These are phyloP conservation scores for Scopulariopsis brevicaulis DNA, from an alignment of 2,329 filamentous ascomycete genomes.

Conservation along the genomic window DNA sequence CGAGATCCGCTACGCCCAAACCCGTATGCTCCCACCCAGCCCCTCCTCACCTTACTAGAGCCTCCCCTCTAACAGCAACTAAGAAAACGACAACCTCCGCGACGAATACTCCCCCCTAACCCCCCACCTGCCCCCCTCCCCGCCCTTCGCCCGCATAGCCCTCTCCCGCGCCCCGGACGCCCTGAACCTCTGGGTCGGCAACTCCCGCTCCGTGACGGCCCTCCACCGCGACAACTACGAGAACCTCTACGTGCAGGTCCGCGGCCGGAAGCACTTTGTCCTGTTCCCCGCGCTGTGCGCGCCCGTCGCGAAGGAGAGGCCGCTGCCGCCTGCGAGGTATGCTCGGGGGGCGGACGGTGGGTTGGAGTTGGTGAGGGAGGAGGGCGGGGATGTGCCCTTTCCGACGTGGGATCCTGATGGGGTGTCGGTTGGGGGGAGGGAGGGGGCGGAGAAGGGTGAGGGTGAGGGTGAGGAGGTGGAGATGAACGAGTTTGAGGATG, in stretches of 20 bases:
- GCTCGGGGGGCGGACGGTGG: slow-evolving; percentile 21
- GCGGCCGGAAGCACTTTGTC: slow-evolving; percentile 64
- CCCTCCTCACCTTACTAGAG: background rate
- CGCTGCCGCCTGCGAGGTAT: slow-evolving; percentile 49
- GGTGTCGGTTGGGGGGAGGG: slow-evolving; percentile 7
- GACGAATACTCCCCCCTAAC: slow-evolving; percentile 58
- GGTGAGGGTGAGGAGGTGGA: slow-evolving; percentile 55
- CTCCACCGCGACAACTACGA: slow-evolving; percentile 79
- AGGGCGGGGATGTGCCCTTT: slow-evolving; percentile 42
- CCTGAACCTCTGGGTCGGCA: slow-evolving; percentile 75
- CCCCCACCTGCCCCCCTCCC: slow-evolving; percentile 47
- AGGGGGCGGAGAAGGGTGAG: slow-evolving; percentile 9
- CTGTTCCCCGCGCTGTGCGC: slow-evolving; percentile 62
- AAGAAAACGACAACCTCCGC: slow-evolving; percentile 72
- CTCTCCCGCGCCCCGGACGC: slow-evolving; percentile 58
- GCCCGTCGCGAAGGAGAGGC: slow-evolving; percentile 55
- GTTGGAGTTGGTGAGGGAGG: slow-evolving; percentile 7
- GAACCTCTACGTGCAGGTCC: slow-evolving; percentile 70
- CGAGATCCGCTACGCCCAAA: slow-evolving; percentile 64
- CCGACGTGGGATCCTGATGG: slow-evolving; percentile 58
- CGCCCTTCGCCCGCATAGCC: slow-evolving; percentile 65
- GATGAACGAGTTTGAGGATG: slow-evolving; percentile 53
- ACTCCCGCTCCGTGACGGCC: slow-evolving; percentile 56
- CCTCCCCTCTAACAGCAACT: background rate
- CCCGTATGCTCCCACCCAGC: slow-evolving; percentile 37